Conservation (phyloP, 306 rosid genomes). For the Quercus rubra region DNA sequence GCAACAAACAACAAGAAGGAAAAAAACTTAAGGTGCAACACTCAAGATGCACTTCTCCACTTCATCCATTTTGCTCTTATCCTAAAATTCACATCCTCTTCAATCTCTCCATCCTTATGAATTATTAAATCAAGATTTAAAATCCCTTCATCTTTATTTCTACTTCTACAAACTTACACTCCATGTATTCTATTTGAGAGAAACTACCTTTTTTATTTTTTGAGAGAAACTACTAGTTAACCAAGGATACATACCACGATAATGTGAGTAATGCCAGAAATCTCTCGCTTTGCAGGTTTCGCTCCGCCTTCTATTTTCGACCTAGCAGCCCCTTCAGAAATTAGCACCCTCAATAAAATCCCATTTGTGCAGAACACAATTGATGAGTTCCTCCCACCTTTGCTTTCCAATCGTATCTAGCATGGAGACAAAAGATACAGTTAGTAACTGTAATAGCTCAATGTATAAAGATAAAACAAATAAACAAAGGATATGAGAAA, state of each 20-base stretch:
- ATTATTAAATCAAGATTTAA: no score
- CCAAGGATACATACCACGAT: constrained; percentile 65
- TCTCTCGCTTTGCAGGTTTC: constrained; percentile 30
- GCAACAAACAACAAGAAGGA: no score
- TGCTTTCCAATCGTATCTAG: constrained; percentile 88
- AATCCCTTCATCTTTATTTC: no score
- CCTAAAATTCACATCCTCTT: no score
- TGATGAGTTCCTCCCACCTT: constrained; percentile 82
- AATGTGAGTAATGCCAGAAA: constrained; percentile 72
- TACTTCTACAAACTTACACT: no score
- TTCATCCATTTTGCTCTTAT: no score
- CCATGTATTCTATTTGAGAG: no score
- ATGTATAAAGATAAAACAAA: neutral
- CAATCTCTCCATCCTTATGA: no score
- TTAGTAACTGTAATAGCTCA: constrained; percentile 1
- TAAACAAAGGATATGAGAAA: neutral
- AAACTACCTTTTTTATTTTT: no score
- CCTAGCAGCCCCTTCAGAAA: constrained; percentile 41
- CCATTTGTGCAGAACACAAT: constrained; percentile 91
- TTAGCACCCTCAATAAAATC: constrained; percentile 70
- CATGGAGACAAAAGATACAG: constrained; percentile 21
- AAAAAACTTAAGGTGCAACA: no score
- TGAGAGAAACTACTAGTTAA: constrained; percentile 4
- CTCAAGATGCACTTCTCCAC: no score
- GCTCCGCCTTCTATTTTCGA: constrained; percentile 20